A percentile compares a stretch with the other conserved stretches of the same genome.
These are phyloP conservation scores for Leccinum obscurum DNA, from an alignment of 768 basidiomycete species.

Conservation along the genomic window DNA sequence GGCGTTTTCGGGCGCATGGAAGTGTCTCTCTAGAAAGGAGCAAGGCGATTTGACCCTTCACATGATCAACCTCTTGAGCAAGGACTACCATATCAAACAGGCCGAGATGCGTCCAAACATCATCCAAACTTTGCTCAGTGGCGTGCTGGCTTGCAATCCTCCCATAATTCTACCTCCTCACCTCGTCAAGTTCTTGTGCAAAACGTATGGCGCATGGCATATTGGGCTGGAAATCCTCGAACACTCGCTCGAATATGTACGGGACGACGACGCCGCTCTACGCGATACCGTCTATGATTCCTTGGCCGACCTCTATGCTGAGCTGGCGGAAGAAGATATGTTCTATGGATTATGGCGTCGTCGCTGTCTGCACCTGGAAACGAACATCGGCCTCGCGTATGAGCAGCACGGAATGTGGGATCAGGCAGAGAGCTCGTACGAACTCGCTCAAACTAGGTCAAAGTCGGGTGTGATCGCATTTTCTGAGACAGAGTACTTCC, in stretches of 20 bases:
- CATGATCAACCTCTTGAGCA: conserved; percentile 86
- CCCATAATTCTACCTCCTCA: conserved; percentile 90
- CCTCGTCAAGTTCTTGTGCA: conserved; percentile 93
- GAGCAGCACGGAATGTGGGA: conserved; percentile 99
- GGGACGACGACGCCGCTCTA: conserved; percentile 77
- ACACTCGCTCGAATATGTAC: conserved; percentile 71
- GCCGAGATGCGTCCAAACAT: conserved; percentile 88
- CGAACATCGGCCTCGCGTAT: conserved; percentile 82
- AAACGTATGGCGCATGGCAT: conserved; percentile 97
- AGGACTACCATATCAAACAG: conserved; percentile 91
- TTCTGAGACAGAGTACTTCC: conserved; percentile 91
- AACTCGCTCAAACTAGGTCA: conserved; percentile 84
- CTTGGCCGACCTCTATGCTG: conserved; percentile 92
- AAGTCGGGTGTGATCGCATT: conserved; percentile 82
- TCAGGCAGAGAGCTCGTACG: conserved; percentile 85
- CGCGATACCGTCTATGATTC: conserved; percentile 88
- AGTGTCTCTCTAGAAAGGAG: conserved; percentile 80
- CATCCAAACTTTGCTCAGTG: conserved; percentile 85
- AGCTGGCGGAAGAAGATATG: conserved; percentile 93
- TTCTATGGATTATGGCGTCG: conserved; percentile 96
- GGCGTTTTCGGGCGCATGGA: conserved; percentile 85
- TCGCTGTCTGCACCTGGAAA: conserved; percentile 85
- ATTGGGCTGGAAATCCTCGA: conserved; percentile 84
- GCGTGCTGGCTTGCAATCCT: conserved; percentile 82
- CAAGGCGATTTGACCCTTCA: conserved; percentile 88